Evolutionary conservation across 1,284 basidiomycete species (phyloP), one percentile per base, ranked within the genome.

Genomic region (Apiotrichum mycotoxinovorans): DNA sequence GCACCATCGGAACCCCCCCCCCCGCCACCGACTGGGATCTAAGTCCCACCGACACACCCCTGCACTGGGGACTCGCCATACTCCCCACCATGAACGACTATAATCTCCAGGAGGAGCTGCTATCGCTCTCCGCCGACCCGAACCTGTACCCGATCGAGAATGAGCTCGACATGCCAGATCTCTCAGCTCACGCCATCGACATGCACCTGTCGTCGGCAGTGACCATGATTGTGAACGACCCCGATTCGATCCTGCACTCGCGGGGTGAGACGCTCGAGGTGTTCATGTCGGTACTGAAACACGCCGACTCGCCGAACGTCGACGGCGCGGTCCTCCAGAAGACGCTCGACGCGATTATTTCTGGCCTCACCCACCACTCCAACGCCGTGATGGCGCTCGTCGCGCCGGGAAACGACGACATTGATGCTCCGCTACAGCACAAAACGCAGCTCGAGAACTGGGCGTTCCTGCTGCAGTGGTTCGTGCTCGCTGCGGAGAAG

Each of bases 401-500:
- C 37, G 58, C 55, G 0, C 62, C 58, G 4, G 66, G 60, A 20
- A 59, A 66, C 51, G 85, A 85, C 22, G 87, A 90, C 53, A 85
- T 86, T 60, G 83, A 88, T 46, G 81, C 82, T 0, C 84, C 87
- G 58, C 79, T 84, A 63, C 73, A 81, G 0, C 90, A 92, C 76
- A 87, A 87, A 70, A 69, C 73, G 1, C 84, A 89, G 0, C 79
- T 96, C 49, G 93, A 96, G 73, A 86, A 88, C 80, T 95, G 90
- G 73, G 87, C 87, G 4, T 96, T 95, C 71, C 79, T 95, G 22
- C 75, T 95, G 10, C 81, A 86, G 63, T 95, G 91, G 91, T 91
- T 91, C 69, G 86, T 89, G 22, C 77, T 78, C 18, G 84, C 84
- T 0, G 87, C 85, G 1, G 90, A 94, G 74, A 87, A 86, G 62